Percentiles rank a stretch among this genome's conserved stretches.
These are phyloP conservation scores for Arxiozyma slooffiae DNA, from an alignment of 1,139 yeast species.

Conservation along the genomic window DNA sequence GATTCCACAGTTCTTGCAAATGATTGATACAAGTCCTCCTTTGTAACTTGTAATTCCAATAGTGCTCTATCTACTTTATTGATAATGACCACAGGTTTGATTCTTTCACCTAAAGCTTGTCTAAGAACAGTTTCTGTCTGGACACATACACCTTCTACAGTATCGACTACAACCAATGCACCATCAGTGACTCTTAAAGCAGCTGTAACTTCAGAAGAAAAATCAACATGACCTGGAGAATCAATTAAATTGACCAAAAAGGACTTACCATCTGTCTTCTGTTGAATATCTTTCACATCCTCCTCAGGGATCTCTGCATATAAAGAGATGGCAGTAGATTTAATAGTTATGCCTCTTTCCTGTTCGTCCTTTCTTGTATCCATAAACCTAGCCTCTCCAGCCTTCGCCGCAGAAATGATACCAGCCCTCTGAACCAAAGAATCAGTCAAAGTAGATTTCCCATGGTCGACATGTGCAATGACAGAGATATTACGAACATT, in stretches of 20 bases:
- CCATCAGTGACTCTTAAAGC: constrained; percentile 99
- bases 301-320: constrained; percentile 84
- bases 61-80: constrained; percentile 99
- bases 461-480: constrained; percentile 99
- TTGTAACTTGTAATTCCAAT: constrained; percentile 95
- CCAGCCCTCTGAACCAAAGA: constrained; percentile 98
- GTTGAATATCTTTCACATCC: constrained; percentile 88
- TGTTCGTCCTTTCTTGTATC: constrained; percentile 99
- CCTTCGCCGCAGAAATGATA: constrained; percentile 98
- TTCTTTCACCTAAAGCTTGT: constrained; percentile 99
- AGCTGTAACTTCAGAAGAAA: constrained; percentile 99
- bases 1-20: constrained; percentile 98
- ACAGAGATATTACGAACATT: constrained; percentile 99
- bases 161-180: constrained; percentile 98
- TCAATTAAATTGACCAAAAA: constrained; percentile 97
- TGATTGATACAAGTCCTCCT: constrained; percentile 98
- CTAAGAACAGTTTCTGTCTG: constrained; percentile 99
- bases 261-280: constrained; percentile 88
- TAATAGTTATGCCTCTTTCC: constrained; percentile 96
- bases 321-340: constrained; percentile 97
- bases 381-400: constrained; percentile 99
- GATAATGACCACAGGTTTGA: constrained; percentile 95
- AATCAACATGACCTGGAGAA: constrained; percentile 99
- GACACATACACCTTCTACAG: constrained; percentile 99
- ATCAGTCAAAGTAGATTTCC: constrained; percentile 98